A percentile compares a stretch with the other conserved stretches of the same genome.
Evolutionary conservation across 2,329 filamentous ascomycete species (phyloP).

Genomic region (Diaporthe capsici): DNA sequence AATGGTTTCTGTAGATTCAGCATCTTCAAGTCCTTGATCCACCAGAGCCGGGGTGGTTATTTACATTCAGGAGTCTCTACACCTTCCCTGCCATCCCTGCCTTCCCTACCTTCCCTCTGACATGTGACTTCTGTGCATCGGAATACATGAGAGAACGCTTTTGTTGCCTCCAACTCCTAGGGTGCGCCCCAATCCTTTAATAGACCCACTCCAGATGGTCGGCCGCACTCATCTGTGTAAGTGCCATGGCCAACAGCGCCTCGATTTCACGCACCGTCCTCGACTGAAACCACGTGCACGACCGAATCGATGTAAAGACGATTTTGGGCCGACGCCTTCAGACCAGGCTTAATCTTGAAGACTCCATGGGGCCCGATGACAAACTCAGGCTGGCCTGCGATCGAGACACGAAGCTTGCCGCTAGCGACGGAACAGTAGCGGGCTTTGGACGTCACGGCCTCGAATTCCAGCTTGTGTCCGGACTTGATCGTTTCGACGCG

Average conservation of each 20-base stretch:
- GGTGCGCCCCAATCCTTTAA: background rate
- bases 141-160: background rate
- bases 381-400: conserved; percentile 46
- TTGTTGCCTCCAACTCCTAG: background rate
- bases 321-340: conserved; percentile 45
- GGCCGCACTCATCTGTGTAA: background rate
- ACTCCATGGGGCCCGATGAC: conserved; percentile 48
- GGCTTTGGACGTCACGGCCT: conserved; percentile 41
- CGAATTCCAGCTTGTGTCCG: conserved; percentile 44
- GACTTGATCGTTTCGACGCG: conserved; percentile 48
- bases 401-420: conserved; percentile 50
- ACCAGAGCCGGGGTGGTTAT: background rate
- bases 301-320: conserved; percentile 47
- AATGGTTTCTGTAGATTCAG: background rate
- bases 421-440: conserved; percentile 49
- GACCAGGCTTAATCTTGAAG: conserved; percentile 46
- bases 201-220: background rate
- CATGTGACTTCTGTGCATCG: background rate
- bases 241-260: background rate
- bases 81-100: too few species aligned
- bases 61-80: background rate
- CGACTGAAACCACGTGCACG: conserved; percentile 43
- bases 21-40: background rate
- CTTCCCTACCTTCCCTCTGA: too few species aligned
- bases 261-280: background rate